phyloP scores from a whole-genome alignment of 2,329 filamentous ascomycete species.

The Fusarium foetens region DNA sequence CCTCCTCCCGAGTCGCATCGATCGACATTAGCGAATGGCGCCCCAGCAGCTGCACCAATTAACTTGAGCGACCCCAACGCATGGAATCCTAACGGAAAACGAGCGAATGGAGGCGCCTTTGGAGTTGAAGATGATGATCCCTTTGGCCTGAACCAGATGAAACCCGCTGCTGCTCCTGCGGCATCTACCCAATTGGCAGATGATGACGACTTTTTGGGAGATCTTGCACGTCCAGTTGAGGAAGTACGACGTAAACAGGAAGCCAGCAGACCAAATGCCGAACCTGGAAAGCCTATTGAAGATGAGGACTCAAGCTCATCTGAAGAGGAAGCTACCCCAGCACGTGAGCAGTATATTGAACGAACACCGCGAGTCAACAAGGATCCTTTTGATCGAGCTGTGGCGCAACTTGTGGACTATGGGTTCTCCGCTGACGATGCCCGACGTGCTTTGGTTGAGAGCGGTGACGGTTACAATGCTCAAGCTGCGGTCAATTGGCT shows the following conservation, averaged over 20 bases:
- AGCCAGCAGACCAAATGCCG: constrained; percentile 53
- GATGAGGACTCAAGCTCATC: constrained; percentile 59
- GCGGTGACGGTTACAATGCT: constrained; percentile 80
- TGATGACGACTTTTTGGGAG: constrained; percentile 73
- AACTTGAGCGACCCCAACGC: constrained; percentile 65
- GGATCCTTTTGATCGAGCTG: constrained; percentile 74
- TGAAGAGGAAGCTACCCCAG: constrained; percentile 50
- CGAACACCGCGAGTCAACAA: constrained; percentile 43
- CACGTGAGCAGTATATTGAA: constrained; percentile 35
- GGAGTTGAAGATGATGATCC: constrained; percentile 84
- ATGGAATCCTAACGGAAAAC: constrained; percentile 55
- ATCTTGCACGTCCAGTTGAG: constrained; percentile 72
- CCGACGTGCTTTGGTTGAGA: constrained; percentile 81
- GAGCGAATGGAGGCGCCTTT: constrained; percentile 51
- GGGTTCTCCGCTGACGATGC: constrained; percentile 90
- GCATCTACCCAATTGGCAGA: constrained; percentile 52
- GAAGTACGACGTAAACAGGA: constrained; percentile 65
- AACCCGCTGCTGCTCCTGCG: constrained; percentile 51
- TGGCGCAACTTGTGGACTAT: constrained; percentile 93
- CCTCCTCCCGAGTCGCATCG: constrained; percentile 58
- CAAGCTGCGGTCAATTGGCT: constrained; percentile 90
- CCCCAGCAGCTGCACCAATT: constrained; percentile 48
- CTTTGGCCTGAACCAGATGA: constrained; percentile 79
- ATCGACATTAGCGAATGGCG: constrained; percentile 56
- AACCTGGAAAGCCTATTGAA: constrained; percentile 68